Evolutionary conservation across 352 stramenopile genomes (phyloP), one percentile per base, ranked within the genome.

Genomic region (Phytophthora pseudosyringae): DNA sequence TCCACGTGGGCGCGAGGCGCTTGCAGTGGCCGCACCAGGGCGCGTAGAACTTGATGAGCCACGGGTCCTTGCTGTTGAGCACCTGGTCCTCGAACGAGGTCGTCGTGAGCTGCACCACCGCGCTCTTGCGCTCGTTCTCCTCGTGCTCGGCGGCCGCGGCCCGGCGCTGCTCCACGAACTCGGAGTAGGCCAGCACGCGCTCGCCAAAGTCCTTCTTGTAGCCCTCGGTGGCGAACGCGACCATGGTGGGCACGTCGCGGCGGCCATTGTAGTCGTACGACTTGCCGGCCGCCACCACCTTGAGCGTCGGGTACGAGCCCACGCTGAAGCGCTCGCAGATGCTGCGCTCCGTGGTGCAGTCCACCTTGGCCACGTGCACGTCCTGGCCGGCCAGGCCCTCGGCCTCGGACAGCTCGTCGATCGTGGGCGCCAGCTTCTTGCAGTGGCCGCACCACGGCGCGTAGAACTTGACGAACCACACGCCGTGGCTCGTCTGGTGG

Each of bases 381-480:
- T 79, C 70, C 73, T 77, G 32, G n/a, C 43, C 55, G 8, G 26
- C 52, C 41, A 90, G 69, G 5, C 55, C 47, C 9, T 75, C 36
- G 43, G 86, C 63, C 32, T 71, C 55, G 13, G 85, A 69, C 46
- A 94, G 56, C 57, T 83, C 67, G 41, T 89, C 80, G 59, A 90
- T 86, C 16, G 81, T 61, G 0, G 83, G 83, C 29, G 83, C 81
- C 40, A 95, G 70, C 46, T 89, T 88, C 78, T 95, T 88, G 72
- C 87, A 95, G 66, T 95, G 87, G 16, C 81, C 78, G 60, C 87
- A 95, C 87, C 87, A 95, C 9, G 87, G 87, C 35, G 87, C 85
- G 66, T 93, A 95, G 68, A 95, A 95, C 70, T 95, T 91, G 69
- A 93, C 55, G 46, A 93, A 81, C 85, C 85, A 93, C 40, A 88